Conservation (phyloP, 2,329 filamentous ascomycete species). For the Cladosporium sp. region DNA sequence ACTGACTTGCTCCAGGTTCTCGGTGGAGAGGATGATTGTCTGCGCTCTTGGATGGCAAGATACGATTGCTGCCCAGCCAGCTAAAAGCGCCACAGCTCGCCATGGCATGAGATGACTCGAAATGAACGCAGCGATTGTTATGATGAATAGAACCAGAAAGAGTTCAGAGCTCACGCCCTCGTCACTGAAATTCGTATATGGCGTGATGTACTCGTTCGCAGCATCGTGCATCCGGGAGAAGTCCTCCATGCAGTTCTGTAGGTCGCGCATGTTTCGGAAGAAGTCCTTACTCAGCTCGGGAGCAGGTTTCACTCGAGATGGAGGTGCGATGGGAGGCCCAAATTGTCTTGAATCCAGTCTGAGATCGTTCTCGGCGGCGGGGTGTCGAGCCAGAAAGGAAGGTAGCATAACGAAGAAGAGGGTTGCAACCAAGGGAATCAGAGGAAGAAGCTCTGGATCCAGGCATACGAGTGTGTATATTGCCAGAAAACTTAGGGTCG, state of each 20-base stretch:
- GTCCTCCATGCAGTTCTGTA: conserved; percentile 97
- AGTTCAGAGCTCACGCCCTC: conserved; percentile 79
- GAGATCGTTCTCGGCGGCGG: conserved; percentile 52
- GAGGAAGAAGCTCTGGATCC: conserved; percentile 77
- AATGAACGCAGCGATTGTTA: conserved; percentile 67
- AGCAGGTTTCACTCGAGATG: conserved; percentile 79
- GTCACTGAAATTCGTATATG: conserved; percentile 89
- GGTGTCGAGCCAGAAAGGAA: conserved; percentile 78
- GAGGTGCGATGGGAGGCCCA: conserved; percentile 81
- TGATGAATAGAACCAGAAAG: conserved; percentile 70
- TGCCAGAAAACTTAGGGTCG: conserved; percentile 86
- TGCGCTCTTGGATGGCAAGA: conserved; percentile 70
- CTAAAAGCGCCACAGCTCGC: conserved; percentile 69
- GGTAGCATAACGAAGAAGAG: conserved; percentile 86
- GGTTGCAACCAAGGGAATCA: conserved; percentile 69
- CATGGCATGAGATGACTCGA: conserved; percentile 79
- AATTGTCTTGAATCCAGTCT: conserved; percentile 27
- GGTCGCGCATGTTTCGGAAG: conserved; percentile 93
- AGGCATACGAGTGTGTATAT: conserved; percentile 91
- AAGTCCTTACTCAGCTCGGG: conserved; percentile 94
- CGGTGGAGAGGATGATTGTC: conserved; percentile 56
- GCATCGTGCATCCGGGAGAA: conserved; percentile 81
- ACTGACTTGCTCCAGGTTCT: conserved; percentile 47
- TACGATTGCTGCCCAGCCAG: conserved; percentile 67
- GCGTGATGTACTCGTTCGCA: conserved; percentile 68